Evolutionary conservation across 2,329 filamentous ascomycete genomes (phyloP), one percentile per base, ranked within the genome.

Genomic region (Fusarium siculi): DNA sequence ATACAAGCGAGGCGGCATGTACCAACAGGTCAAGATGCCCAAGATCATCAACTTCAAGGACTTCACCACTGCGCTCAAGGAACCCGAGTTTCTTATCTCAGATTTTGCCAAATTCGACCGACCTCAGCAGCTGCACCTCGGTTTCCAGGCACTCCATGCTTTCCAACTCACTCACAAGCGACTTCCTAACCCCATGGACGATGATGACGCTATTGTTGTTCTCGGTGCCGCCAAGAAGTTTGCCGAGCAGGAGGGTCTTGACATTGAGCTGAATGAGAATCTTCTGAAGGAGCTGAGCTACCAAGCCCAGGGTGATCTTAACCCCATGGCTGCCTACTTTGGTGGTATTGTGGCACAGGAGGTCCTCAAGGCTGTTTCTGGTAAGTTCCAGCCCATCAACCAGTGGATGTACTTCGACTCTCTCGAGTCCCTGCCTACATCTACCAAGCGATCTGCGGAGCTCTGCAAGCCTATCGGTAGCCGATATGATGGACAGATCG

Each of bases 371-470:
- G 94, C 96, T 23, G 94, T 99, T 11, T 99, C 96, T 58, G 96
- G 96, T 76, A 99, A 99, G 84, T 99, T 99, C 85, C 91, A 94
- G 78, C 96, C 96, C n/a, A 92, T 98, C 74, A 89, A 93, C 76
- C 96, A 99, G 82, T 98, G 93, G 91, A 88, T 99, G 81, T 98
- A 99, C 86, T 97, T 98, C 77, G 96, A 99, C 83, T 97, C 96
- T 3, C 86, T 99, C n/a, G 96, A 99, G 83, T 97, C 96, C 15
- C 87, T 99, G 5, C 96, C 96, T 3, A 88, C 91, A 4, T 93
- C 90, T 21, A 89, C 87, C 49, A 87, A 89, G 72, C 92, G 96
- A 74, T 94, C 92, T 7, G 93, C 97, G 78, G 95, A 97, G 82
- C 87, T 93, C 52, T 99, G 96, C 88, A 93, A 93, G 82, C 96